These are phyloP conservation scores for Carex arenaria DNA, from an alignment of 202 grass and related monocot genomes.

Conservation along the genomic window DNA sequence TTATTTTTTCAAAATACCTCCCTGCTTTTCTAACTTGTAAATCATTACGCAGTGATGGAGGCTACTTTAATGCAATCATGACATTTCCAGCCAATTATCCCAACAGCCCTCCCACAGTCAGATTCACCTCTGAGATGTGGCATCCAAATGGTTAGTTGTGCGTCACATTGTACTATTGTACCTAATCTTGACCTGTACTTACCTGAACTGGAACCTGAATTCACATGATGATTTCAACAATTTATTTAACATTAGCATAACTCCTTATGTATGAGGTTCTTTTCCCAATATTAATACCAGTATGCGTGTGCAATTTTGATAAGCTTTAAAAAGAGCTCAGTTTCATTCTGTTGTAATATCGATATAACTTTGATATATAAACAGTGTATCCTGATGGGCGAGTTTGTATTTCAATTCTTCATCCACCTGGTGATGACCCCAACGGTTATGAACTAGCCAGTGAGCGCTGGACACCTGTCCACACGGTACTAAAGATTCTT, in stretches of 20 bases:
- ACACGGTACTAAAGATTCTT: constrained; percentile 49
- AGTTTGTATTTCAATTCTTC: constrained; percentile 99
- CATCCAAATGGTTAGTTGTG: constrained; percentile 79
- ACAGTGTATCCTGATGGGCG: constrained; percentile 86
- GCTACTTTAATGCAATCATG: constrained; percentile 99
- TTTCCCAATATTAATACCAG: background rate
- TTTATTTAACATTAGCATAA: background rate
- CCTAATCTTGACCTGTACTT: background rate
- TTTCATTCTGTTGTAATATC: background rate
- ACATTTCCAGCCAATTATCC: constrained; percentile 94
- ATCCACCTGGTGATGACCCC: constrained; percentile 94
- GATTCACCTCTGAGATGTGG: constrained; percentile 99
- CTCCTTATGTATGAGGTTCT: background rate
- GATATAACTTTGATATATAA: constrained; percentile 20
- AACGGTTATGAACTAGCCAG: constrained; percentile 94
- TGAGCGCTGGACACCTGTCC: constrained; percentile 97
- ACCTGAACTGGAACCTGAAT: background rate
- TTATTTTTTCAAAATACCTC: background rate
- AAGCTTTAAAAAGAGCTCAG: constrained; percentile 14
- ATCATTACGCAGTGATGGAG: constrained; percentile 68
- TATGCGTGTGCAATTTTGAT: background rate
- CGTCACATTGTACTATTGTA: constrained; percentile 12
- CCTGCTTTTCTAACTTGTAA: background rate
- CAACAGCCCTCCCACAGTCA: constrained; percentile 82
- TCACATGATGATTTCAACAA: background rate